Conservation (phyloP, 768 basidiomycete genomes). For the Boletus sp. region DNA sequence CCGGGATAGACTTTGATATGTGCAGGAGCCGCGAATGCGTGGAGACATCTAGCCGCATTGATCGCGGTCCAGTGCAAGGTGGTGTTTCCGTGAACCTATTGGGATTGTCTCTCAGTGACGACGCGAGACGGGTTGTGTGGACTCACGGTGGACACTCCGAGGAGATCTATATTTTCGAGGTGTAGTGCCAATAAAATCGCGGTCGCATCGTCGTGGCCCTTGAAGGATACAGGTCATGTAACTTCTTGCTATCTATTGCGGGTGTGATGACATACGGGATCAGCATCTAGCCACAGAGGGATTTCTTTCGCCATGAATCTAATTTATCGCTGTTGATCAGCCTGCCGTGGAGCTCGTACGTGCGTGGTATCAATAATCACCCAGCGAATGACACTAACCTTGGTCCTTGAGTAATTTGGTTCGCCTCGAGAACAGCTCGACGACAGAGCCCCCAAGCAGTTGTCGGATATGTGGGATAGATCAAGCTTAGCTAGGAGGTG, state of each 20-base stretch:
- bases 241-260: not conserved
- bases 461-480: not conserved
- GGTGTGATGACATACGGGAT: constrained; percentile 47
- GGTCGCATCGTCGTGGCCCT: constrained; percentile 91
- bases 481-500: not conserved
- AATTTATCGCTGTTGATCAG: not conserved
- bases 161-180: constrained; percentile 57
- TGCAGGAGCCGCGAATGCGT: constrained; percentile 65
- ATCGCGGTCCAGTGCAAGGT: constrained; percentile 53
- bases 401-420: not conserved
- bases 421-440: not conserved
- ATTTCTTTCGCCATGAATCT: constrained; percentile 11
- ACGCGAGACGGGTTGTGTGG: not conserved
- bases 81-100: constrained; percentile 80
- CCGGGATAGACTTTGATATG: constrained; percentile 66
- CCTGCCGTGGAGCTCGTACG: not conserved
- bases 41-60: constrained; percentile 76
- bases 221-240: constrained; percentile 1
- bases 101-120: not conserved
- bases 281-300: constrained; percentile 59
- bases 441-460: not conserved
- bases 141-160: constrained; percentile 81
- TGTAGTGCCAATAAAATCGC: constrained; percentile 78
- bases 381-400: not conserved
- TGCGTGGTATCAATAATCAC: not conserved